phyloP scores from a whole-genome alignment of 2,329 filamentous ascomycete genomes.

The Dryadomyces sulphureus region DNA sequence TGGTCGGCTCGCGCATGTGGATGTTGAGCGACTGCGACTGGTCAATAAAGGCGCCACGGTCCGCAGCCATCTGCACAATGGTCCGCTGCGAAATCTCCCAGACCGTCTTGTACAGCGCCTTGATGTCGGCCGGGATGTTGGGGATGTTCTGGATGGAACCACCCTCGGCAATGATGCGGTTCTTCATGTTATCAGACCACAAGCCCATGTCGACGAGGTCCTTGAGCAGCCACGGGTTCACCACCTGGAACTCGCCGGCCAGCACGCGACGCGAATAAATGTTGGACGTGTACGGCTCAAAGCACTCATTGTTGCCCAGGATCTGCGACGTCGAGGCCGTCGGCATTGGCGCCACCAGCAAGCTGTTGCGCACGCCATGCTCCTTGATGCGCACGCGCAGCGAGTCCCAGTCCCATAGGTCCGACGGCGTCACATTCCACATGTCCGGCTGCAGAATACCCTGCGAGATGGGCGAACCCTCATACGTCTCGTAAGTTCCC shows the following conservation, averaged over 20 bases:
- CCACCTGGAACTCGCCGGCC: conserved; percentile 97
- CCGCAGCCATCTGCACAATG: conserved; percentile 94
- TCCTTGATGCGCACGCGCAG: conserved; percentile 86
- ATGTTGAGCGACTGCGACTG: conserved; percentile 99
- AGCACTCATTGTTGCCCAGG: conserved; percentile 98
- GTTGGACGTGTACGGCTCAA: conserved; percentile 98
- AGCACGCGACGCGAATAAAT: conserved; percentile 98
- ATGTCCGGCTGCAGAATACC: conserved; percentile 97
- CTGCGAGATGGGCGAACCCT: conserved; percentile 86
- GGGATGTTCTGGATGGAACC: conserved; percentile 94
- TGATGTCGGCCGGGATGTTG: conserved; percentile 91
- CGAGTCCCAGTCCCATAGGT: conserved; percentile 90
- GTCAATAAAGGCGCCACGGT: conserved; percentile 96
- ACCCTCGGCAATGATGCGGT: conserved; percentile 94
- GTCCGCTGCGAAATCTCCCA: conserved; percentile 97
- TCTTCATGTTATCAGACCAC: conserved; percentile 99
- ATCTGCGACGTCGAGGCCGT: conserved; percentile 97
- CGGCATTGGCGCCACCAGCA: conserved; percentile 93
- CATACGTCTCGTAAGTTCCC: conserved; percentile 78
- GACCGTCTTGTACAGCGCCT: conserved; percentile 96
- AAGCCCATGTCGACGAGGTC: conserved; percentile 95
- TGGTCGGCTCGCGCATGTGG: conserved; percentile 96
- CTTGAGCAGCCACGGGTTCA: conserved; percentile 97
- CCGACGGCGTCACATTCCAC: conserved; percentile 88
- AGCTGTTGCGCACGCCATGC: conserved; percentile 86